These are phyloP conservation scores for Aspergillus sp. DNA, from an alignment of 2,329 filamentous ascomycete species.

Conservation along the genomic window DNA sequence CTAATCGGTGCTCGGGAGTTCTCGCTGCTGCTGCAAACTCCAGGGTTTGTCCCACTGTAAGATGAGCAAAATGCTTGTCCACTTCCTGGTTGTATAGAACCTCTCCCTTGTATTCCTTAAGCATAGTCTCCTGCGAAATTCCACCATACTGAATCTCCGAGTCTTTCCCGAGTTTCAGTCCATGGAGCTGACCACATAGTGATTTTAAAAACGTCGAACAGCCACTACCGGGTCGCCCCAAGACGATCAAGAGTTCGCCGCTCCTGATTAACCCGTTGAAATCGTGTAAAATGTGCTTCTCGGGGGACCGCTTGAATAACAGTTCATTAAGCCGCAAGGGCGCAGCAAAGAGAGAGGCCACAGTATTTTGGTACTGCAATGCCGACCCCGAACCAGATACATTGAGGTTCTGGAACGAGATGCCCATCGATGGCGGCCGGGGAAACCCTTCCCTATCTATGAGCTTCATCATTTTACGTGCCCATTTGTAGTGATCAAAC, in stretches of 20 bases:
- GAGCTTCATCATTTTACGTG: slow-evolving; percentile 49
- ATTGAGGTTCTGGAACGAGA: slow-evolving; percentile 65
- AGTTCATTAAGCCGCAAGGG: slow-evolving; percentile 60
- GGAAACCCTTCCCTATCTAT: slow-evolving; percentile 58
- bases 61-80: slow-evolving; percentile 55
- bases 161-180: slow-evolving; percentile 67
- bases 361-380: slow-evolving; percentile 67
- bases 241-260: slow-evolving; percentile 47
- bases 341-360: slow-evolving; percentile 58
- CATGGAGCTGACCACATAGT: slow-evolving; percentile 77
- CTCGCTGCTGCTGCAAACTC: slow-evolving; percentile 56
- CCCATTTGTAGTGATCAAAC: slow-evolving; percentile 57
- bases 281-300: slow-evolving; percentile 56
- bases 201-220: slow-evolving; percentile 86
- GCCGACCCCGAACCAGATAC: slow-evolving; percentile 67
- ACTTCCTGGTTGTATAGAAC: slow-evolving; percentile 43
- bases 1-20: slow-evolving; percentile 43
- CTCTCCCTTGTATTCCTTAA: slow-evolving; percentile 53
- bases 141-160: slow-evolving; percentile 79
- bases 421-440: slow-evolving; percentile 54
- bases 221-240: slow-evolving; percentile 43
- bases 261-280: slow-evolving; percentile 55
- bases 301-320: slow-evolving; percentile 48
- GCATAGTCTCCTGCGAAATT: slow-evolving; percentile 68
- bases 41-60: slow-evolving; percentile 58